Evolutionary conservation across 805 yeast genomes (phyloP).

Genomic region (Schizosaccharomyces lindneri): DNA sequence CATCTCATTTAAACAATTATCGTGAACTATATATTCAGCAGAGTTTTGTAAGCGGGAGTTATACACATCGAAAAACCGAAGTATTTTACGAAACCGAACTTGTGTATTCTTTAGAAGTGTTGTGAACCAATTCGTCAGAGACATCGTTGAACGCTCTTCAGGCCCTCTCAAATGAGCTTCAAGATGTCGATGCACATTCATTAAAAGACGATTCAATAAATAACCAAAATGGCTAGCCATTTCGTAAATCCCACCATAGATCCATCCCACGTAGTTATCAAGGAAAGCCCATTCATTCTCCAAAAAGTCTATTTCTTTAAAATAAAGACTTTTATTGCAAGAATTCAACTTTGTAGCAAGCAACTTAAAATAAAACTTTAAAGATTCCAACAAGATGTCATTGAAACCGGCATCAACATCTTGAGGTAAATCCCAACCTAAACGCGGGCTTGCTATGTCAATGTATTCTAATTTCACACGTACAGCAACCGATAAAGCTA

Average conservation of each 20-base stretch:
- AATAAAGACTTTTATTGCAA: slow-evolving; percentile 33
- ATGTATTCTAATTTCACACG: slow-evolving; percentile 44
- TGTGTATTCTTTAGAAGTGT: slow-evolving; percentile 18
- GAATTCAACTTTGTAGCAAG: slow-evolving; percentile 57
- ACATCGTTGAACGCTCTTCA: slow-evolving; percentile 17
- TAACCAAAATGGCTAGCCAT: slow-evolving; percentile 51
- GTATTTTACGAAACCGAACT: slow-evolving; percentile 47
- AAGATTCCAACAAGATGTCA: slow-evolving; percentile 43
- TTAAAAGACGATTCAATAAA: slow-evolving; percentile 41
- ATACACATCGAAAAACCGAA: slow-evolving; percentile 45
- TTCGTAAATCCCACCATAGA: slow-evolving; percentile 59
- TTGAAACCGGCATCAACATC: slow-evolving; percentile 43
- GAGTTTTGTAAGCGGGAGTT: slow-evolving; percentile 54
- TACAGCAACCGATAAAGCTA: slow-evolving; percentile 50
- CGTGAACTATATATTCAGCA: slow-evolving; percentile 18
- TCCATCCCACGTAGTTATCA: slow-evolving; percentile 47
- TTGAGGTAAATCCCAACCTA: slow-evolving; percentile 49
- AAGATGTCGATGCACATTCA: slow-evolving; percentile 43
- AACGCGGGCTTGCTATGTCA: slow-evolving; percentile 27
- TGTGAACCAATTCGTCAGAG: slow-evolving; percentile 26
- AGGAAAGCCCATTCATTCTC: slow-evolving; percentile 62
- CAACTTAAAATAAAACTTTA: slow-evolving; percentile 44
- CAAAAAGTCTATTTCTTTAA: slow-evolving; percentile 72
- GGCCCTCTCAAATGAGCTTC: slow-evolving; percentile 50
- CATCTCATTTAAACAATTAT: slow-evolving; percentile 19